phyloP scores from a whole-genome alignment of 2,329 filamentous ascomycete species.

The Ophiostoma montium region DNA sequence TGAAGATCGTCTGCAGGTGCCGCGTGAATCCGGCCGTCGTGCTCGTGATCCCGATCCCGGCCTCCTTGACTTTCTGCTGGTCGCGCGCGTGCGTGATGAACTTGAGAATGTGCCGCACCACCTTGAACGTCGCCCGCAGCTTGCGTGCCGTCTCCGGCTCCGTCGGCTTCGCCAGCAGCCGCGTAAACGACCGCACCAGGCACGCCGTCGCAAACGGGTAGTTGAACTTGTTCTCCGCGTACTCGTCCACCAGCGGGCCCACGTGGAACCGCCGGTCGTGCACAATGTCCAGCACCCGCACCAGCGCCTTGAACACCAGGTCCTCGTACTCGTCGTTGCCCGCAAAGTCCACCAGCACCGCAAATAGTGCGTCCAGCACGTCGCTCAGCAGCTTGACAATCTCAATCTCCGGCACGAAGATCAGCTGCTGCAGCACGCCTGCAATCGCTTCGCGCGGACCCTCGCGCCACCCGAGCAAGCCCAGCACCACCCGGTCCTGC shows the following conservation, averaged over 20 bases:
- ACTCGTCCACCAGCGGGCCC: constrained; percentile 78
- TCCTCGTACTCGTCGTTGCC: constrained; percentile 88
- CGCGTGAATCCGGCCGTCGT: constrained; percentile 61
- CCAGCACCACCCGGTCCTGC: constrained; percentile 75
- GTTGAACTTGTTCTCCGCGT: constrained; percentile 77
- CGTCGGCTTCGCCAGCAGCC: constrained; percentile 67
- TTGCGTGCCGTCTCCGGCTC: constrained; percentile 74
- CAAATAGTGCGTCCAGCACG: constrained; percentile 83
- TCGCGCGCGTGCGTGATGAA: constrained; percentile 84
- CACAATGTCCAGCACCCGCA: constrained; percentile 82
- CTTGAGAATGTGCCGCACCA: constrained; percentile 81
- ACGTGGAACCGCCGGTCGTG: constrained; percentile 91
- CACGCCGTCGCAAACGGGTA: constrained; percentile 87
- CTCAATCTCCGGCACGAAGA: constrained; percentile 94
- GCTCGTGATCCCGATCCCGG: constrained; percentile 69
- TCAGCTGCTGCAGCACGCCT: constrained; percentile 62
- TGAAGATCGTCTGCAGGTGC: constrained; percentile 77
- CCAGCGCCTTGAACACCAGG: constrained; percentile 76
- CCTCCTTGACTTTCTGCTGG: constrained; percentile 80
- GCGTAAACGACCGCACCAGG: constrained; percentile 71
- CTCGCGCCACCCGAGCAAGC: constrained; percentile 76
- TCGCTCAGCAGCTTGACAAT: constrained; percentile 86
- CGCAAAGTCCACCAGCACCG: constrained; percentile 80
- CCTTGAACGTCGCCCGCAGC: constrained; percentile 84
- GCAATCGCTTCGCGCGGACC: constrained; percentile 57